A percentile compares a stretch with the other conserved stretches of the same genome.
Conservation (phyloP, 208 protist genomes). For the Novymonas esmeraldas region DNA sequence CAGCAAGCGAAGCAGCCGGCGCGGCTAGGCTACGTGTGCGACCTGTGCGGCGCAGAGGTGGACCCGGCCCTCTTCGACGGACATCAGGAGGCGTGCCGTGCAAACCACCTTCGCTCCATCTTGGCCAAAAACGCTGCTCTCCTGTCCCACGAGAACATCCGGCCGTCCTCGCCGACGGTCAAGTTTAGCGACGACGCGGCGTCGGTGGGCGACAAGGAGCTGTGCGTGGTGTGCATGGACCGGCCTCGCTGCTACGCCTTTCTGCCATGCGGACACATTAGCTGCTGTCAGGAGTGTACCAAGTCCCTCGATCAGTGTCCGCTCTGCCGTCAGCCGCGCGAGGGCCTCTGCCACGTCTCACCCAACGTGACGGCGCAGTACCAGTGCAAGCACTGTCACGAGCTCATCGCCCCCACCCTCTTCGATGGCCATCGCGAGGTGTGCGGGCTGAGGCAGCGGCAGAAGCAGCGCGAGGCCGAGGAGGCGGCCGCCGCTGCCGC, state of each 20-base stretch:
- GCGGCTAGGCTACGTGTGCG: slow-evolving; percentile 23
- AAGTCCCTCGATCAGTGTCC: slow-evolving; percentile 65
- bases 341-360: slow-evolving; percentile 59
- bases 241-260: slow-evolving; percentile 65
- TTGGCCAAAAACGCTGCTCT: slow-evolving; percentile 26
- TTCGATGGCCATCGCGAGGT: slow-evolving; percentile 88
- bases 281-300: slow-evolving; percentile 69
- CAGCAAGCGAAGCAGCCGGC: neutral
- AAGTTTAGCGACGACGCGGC: slow-evolving; percentile 16
- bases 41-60: slow-evolving; percentile 45
- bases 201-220: slow-evolving; percentile 45
- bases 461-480: slow-evolving; percentile 29
- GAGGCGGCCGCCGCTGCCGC: slow-evolving; percentile 2
- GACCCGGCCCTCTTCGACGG: slow-evolving; percentile 59
- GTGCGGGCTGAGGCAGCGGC: slow-evolving; percentile 57
- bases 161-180: slow-evolving; percentile 15
- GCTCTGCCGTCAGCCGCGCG: slow-evolving; percentile 68
- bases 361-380: slow-evolving; percentile 53
- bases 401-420: slow-evolving; percentile 70
- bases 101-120: slow-evolving; percentile 31
- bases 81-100: slow-evolving; percentile 62
- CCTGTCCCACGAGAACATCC: slow-evolving; percentile 16
- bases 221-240: slow-evolving; percentile 82
- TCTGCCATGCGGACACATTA: slow-evolving; percentile 88
- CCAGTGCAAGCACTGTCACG: slow-evolving; percentile 68